A percentile compares a stretch with the other conserved stretches of the same genome.
These are phyloP conservation scores for Corynascus novoguineensis DNA, from an alignment of 495 filamentous ascomycete genomes.

Conservation along the genomic window DNA sequence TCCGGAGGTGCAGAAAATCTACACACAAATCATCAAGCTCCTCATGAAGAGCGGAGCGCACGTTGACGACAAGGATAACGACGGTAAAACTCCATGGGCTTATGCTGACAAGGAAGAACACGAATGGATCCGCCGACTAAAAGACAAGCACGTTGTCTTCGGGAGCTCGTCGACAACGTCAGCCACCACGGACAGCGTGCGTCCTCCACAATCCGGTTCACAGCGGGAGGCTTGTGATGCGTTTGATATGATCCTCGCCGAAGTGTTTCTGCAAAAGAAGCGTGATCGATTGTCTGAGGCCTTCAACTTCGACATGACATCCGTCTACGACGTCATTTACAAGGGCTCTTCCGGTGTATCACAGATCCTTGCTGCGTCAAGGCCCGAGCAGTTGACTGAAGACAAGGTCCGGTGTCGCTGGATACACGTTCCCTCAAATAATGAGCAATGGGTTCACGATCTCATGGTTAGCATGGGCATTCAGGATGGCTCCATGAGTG, in stretches of 20 bases:
- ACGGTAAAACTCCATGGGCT: conserved; percentile 8
- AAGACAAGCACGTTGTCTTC: conserved; percentile 16
- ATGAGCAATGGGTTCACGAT: conserved; percentile 14
- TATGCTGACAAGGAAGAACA: conserved; percentile 8
- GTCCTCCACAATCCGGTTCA: conserved; percentile 6
- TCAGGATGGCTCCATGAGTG: conserved; percentile 15
- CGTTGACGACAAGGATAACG: conserved; percentile 10
- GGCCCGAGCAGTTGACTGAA: conserved; percentile 6
- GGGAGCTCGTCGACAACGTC: conserved; percentile 14
- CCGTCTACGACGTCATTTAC: conserved; percentile 14
- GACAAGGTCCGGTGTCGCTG: conserved; percentile 16
- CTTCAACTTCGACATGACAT: conserved; percentile 15
- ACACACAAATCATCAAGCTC: conserved; percentile 16
- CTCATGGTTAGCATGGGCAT: conserved; percentile 16
- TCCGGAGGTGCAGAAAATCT: conserved; percentile 2
- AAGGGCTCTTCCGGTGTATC: background rate
- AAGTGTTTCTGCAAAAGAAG: conserved; percentile 17
- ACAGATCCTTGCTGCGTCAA: conserved; percentile 1
- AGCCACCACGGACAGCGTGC: background rate
- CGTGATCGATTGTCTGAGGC: conserved; percentile 11
- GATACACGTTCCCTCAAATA: conserved; percentile 14
- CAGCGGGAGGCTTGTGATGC: conserved; percentile 14
- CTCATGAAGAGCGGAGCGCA: conserved; percentile 12
- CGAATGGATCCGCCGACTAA: conserved; percentile 15
- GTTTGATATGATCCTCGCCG: conserved; percentile 16